Base-by-base conservation (phyloP, 1,284 basidiomycete species). In the Kwoniella shivajii region DNA sequence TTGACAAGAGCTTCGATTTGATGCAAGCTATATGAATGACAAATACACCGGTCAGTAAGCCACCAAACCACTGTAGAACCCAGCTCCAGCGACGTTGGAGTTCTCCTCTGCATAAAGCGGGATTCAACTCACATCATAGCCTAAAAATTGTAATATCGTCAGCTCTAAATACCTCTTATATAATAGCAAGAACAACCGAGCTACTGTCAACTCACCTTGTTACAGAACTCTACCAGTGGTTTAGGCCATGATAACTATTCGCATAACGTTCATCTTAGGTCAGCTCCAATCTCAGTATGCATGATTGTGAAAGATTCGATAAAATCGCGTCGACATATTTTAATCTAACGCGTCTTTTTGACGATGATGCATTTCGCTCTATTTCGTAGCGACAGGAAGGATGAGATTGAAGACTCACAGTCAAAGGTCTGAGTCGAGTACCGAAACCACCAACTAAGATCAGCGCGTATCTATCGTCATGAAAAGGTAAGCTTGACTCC, bases 1-100 rank as follows among this genome's bases (percentile, higher is more conserved):
- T 80, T 81, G 74, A 82, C 80, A 30, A 82, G 75, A 54, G 81
- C 76, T 64, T 82, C 81, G 62, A 82, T 81, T 67, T 82, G 80
- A 68, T 82, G 81, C 59, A 82, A 69, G 70, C 80, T 80, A 61
- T 31, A 20, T 20, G 9, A 0, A 16, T 26, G 18, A 30, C 16
- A 30, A 1, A 22, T 9, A 22, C 26, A 41, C 37, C n/a, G 18
- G 39, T 54, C 43, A 51, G 54, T 18, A 33, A 36, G n/a, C 43
- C 41, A 4, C 10, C n/a, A 11, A 38, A 13, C n/a, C 37, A 38
- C 37, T n/a, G n/a, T n/a, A n/a, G n/a, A n/a, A n/a, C n/a, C n/a
- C n/a, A n/a, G n/a, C n/a, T n/a, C n/a, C n/a, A n/a, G n/a, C n/a
- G n/a, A n/a, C n/a, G n/a, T n/a, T n/a, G n/a, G n/a, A n/a, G n/a